A percentile compares a stretch with the other conserved stretches of the same genome.
Evolutionary conservation across 768 basidiomycete genomes (phyloP).

Genomic region (Pulveroboletus sp.): DNA sequence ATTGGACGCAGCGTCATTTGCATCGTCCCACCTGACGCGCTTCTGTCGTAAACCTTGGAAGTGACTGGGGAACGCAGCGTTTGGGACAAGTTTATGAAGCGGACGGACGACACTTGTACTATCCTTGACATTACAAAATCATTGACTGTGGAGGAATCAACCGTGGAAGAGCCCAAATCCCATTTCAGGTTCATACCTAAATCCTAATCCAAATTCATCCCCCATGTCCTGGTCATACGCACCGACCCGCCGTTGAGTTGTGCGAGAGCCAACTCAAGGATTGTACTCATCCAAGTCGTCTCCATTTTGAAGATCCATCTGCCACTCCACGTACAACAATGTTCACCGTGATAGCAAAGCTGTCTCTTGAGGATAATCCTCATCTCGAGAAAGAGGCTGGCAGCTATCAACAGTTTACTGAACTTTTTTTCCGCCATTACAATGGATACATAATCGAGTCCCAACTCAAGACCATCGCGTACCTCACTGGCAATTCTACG

Average conservation of each 20-base stretch:
- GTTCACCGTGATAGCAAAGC: conserved; percentile 44
- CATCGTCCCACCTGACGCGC: neutral
- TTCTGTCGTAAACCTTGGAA: neutral
- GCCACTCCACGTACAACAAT: conserved; percentile 30
- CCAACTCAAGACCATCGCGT: conserved; percentile 40
- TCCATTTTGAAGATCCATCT: too few relatives aligned
- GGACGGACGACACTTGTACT: neutral
- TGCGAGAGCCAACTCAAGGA: conserved; percentile 3
- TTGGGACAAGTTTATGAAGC: conserved; percentile 1
- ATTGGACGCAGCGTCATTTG: conserved; percentile 19
- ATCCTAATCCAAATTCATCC: too few relatives aligned
- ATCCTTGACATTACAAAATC: neutral
- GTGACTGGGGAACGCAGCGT: neutral
- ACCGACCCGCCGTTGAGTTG: conserved; percentile 15
- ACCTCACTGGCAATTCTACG: conserved; percentile 66
- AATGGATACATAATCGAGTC: conserved; percentile 21
- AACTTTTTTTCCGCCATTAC: conserved; percentile 27
- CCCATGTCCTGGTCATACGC: conserved; percentile 6
- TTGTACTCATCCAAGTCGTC: conserved; percentile 10
- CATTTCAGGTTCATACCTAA: too few relatives aligned
- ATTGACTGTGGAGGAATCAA: neutral
- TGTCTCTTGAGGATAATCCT: conserved; percentile 25
- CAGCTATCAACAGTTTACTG: conserved; percentile 27
- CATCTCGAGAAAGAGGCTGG: conserved; percentile 35
- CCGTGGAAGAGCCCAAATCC: neutral